A percentile compares a stretch with the other conserved stretches of the same genome.
Evolutionary conservation across 352 stramenopile species (phyloP).

Genomic region (Aphanomyces invadans): DNA sequence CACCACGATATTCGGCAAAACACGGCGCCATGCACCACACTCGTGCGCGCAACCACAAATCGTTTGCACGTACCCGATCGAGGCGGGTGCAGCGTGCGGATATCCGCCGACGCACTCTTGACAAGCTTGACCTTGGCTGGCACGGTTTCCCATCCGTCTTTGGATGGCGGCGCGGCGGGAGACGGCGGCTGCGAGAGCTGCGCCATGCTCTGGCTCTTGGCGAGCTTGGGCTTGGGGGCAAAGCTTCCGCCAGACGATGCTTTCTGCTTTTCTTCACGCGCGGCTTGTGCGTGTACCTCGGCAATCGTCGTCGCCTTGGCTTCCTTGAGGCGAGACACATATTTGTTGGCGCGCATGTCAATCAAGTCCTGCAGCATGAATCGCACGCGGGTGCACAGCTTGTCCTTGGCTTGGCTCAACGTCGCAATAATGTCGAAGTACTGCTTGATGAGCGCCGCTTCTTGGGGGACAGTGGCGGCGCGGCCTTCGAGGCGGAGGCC

Average conservation of each 20-base stretch:
- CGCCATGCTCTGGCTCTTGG: conserved; percentile 51
- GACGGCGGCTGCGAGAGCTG: conserved; percentile 27
- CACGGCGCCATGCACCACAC: too few species aligned
- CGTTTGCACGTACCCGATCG: conserved; percentile 31
- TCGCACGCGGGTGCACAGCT: conserved; percentile 67
- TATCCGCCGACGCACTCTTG: conserved; percentile 44
- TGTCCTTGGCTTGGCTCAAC: conserved; percentile 50
- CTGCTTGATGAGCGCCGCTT: conserved; percentile 49
- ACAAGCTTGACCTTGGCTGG: conserved; percentile 44
- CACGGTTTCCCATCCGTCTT: conserved; percentile 71
- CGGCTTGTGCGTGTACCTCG: conserved; percentile 64
- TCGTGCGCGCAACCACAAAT: too few species aligned
- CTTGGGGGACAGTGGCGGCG: conserved; percentile 23
- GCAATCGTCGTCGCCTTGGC: conserved; percentile 80
- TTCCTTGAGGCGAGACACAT: conserved; percentile 66
- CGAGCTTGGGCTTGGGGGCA: conserved; percentile 34
- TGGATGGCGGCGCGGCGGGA: conserved; percentile 37
- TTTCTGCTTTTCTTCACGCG: conserved; percentile 64
- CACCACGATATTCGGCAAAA: too few species aligned
- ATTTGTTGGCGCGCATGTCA: conserved; percentile 68
- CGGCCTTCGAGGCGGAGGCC: conserved; percentile 83
- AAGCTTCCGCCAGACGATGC: conserved; percentile 39
- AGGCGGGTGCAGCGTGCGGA: conserved; percentile 26
- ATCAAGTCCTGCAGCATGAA: conserved; percentile 81
- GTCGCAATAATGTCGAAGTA: conserved; percentile 66